phyloP scores from a whole-genome alignment of 139 green algal species.

The Tetradesmus lagerheimii region DNA sequence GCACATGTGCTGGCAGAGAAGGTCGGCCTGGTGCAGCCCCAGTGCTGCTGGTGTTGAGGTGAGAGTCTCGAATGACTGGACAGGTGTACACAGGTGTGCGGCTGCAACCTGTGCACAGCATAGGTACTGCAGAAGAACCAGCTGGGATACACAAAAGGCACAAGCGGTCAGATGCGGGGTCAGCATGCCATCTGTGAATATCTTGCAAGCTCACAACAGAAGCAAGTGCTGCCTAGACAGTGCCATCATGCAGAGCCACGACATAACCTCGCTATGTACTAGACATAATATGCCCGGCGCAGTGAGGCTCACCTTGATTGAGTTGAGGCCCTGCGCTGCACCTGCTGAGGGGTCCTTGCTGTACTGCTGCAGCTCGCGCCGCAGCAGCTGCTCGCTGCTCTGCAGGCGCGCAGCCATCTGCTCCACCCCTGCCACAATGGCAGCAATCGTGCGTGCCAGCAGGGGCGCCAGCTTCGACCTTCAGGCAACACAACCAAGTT shows the following conservation, averaged over 20 bases:
- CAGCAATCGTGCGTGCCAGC: conserved; percentile 12
- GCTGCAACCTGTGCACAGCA: too few relatives aligned
- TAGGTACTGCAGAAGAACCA: too few relatives aligned
- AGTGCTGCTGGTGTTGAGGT: too few relatives aligned
- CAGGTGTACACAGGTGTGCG: too few relatives aligned
- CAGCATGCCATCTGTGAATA: too few relatives aligned
- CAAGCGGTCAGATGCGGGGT: too few relatives aligned
- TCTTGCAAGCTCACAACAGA: not conserved
- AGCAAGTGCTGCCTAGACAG: not conserved
- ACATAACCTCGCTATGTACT: not conserved
- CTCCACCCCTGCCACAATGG: not conserved
- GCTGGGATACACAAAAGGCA: too few relatives aligned
- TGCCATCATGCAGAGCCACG: not conserved
- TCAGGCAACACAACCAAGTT: too few relatives aligned
- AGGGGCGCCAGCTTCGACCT: conserved; percentile 33
- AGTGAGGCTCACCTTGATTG: conserved; percentile 33
- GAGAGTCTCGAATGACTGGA: too few relatives aligned
- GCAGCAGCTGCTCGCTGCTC: conserved; percentile 10
- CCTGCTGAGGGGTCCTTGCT: conserved; percentile 41
- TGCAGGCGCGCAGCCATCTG: conserved; percentile 5
- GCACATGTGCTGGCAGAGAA: too few relatives aligned
- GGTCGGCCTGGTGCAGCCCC: too few relatives aligned
- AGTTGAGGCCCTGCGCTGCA: conserved; percentile 9
- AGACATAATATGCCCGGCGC: not conserved
- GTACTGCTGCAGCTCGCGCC: conserved; percentile 19